These are phyloP conservation scores for Fusarium phyllophilum DNA, from an alignment of 2,329 filamentous ascomycete species.

Conservation along the genomic window DNA sequence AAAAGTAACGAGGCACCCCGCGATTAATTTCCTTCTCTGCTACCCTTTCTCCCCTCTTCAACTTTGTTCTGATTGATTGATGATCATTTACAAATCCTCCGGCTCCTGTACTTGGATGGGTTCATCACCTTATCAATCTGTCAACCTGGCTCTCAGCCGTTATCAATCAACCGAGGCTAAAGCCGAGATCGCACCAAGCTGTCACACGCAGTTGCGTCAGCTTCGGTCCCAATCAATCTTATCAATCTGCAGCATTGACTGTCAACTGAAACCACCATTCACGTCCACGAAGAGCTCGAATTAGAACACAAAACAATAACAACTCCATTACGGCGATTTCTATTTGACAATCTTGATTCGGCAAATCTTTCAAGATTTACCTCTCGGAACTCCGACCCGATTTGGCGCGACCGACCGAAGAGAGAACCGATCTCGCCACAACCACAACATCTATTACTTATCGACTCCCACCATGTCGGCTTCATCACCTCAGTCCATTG, in stretches of 20 bases:
- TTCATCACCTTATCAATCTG: conserved; percentile 15
- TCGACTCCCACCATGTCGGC: conserved; percentile 40
- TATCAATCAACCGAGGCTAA: conserved; percentile 23
- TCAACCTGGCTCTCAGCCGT: conserved; percentile 21
- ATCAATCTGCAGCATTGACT: conserved; percentile 32
- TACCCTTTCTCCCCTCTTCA: conserved; percentile 18
- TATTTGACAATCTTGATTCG: conserved; percentile 23
- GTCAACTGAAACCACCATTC: conserved; percentile 4
- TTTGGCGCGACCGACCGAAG: conserved; percentile 33
- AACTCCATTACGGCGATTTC: background rate
- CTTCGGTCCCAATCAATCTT: conserved; percentile 27
- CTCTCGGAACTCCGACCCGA: conserved; percentile 45
- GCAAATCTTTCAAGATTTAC: background rate
- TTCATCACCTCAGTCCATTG: conserved; percentile 30
- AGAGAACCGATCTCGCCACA: conserved; percentile 36
- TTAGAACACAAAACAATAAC: background rate
- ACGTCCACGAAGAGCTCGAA: conserved; percentile 1
- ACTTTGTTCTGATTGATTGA: conserved; percentile 1
- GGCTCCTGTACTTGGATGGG: conserved; percentile 20
- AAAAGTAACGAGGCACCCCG: conserved; percentile 45
- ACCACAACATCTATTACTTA: conserved; percentile 20
- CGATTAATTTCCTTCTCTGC: conserved; percentile 38
- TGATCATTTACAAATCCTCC: conserved; percentile 1
- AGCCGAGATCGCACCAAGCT: conserved; percentile 33
- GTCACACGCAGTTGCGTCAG: conserved; percentile 25